Evolutionary conservation across 306 rosid species (phyloP), one percentile per base, ranked within the genome.

Genomic region (Fagus sylvatica): DNA sequence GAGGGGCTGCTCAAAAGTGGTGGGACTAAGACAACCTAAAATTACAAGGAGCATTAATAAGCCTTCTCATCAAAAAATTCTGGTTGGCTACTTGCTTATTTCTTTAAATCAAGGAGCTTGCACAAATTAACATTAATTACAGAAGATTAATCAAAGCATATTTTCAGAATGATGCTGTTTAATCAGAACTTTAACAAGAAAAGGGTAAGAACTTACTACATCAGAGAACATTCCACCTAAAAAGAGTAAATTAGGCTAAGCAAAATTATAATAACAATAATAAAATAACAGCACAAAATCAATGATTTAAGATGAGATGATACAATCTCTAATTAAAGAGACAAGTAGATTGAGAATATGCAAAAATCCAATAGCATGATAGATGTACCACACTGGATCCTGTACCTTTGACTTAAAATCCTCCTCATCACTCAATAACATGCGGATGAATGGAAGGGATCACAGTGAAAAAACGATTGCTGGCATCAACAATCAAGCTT

Each of bases 361-460:
- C 51, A n/a, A 74, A 69, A 15, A 53, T 5, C 6, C 32, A 66
- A 37, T 16, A 39, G 51, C 32, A 36, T 42, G 54, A 75, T 55
- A 75, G 42, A 59, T 9, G 34, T 51, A 57, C 43, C 43, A 75
- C 28, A 62, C 46, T n/a, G 37, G 73, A 71, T 8, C 36, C 53
- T 40, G 9, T 81, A 95, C 98, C 98, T 95, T 95, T 53, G 88
- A 91, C 87, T 91, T 91, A 75, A 95, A 91, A 72, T 91, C 96
- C 76, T 86, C 93, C 82, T 92, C 97, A 74, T 95, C 96, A 83
- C 89, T 88, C n/a, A 48, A 92, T 95, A 81, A 93, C 74, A 73
- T 86, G 97, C 2, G 98, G 98, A 85, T 95, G 98, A 76, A 92
- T 84, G 17, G 98, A 95, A 66, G 98, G 98, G 83, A 95, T 95